Conservation (phyloP, 805 yeast genomes). For the Pichia ethanolica region DNA sequence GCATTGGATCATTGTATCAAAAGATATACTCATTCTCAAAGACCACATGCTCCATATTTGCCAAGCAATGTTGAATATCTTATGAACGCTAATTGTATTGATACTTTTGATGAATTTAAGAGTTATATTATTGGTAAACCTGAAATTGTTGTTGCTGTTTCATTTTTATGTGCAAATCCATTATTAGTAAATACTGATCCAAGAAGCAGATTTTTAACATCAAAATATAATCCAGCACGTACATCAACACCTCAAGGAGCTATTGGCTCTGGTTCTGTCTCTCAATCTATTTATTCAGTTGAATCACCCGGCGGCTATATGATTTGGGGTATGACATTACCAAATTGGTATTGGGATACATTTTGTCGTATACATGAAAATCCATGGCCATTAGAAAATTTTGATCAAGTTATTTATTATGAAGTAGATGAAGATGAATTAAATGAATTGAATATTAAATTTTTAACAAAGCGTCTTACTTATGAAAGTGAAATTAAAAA, state of each 20-base stretch:
- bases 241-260: slow-evolving; percentile 29
- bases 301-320: slow-evolving; percentile 29
- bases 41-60: slow-evolving; percentile 28
- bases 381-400: slow-evolving; percentile 29
- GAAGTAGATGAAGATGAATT: slow-evolving; percentile 29
- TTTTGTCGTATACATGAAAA: slow-evolving; percentile 22
- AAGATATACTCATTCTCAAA: slow-evolving; percentile 23
- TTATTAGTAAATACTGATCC: slow-evolving; percentile 27
- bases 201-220: slow-evolving; percentile 21
- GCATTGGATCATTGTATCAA: slow-evolving; percentile 21
- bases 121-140: slow-evolving; percentile 17
- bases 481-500: slow-evolving; percentile 23
- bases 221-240: slow-evolving; percentile 27
- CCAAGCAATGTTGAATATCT: slow-evolving; percentile 23
- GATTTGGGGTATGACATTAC: slow-evolving; percentile 29
- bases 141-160: slow-evolving; percentile 24
- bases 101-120: slow-evolving; percentile 21
- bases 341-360: slow-evolving; percentile 29
- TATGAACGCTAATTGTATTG: slow-evolving; percentile 24
- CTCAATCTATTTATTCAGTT: slow-evolving; percentile 24
- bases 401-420: slow-evolving; percentile 29
- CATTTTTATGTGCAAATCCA: slow-evolving; percentile 27
- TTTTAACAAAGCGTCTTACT: slow-evolving; percentile 25
- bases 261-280: slow-evolving; percentile 24
- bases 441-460: slow-evolving; percentile 21